phyloP scores from a whole-genome alignment of 1,284 basidiomycete species.

The Gymnopus androsaceus region DNA sequence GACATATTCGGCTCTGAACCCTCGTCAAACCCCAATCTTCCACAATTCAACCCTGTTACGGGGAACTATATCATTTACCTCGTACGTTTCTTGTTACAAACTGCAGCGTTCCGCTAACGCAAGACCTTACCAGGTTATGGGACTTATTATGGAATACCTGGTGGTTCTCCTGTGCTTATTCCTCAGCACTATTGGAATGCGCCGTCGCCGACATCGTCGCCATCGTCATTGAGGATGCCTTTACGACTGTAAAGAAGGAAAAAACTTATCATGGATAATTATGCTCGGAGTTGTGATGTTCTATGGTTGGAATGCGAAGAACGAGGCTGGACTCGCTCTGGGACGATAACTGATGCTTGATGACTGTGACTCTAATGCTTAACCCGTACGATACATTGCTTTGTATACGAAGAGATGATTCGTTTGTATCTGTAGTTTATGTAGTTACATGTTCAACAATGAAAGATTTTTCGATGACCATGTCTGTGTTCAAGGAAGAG shows the following conservation, averaged over 20 bases:
- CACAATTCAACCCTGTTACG: constrained; percentile 52
- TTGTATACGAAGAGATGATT: not conserved
- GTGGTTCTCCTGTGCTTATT: constrained; percentile 49
- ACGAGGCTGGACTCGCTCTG: not conserved
- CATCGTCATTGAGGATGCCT: not conserved
- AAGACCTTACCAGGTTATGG: too few species aligned
- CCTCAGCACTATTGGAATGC: constrained; percentile 40
- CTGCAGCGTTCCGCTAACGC: too few species aligned
- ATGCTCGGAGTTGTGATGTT: not conserved
- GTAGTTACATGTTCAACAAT: not conserved
- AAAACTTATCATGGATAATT: not conserved
- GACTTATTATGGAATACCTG: constrained; percentile 59
- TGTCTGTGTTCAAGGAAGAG: too few species aligned
- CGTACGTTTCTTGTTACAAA: too few species aligned
- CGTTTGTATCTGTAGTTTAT: constrained; percentile 10
- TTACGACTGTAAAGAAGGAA: not conserved
- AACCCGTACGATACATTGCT: too few species aligned
- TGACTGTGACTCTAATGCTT: too few species aligned
- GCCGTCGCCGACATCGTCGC: constrained; percentile 16
- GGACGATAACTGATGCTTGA: not conserved
- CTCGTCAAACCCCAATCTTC: constrained; percentile 43
- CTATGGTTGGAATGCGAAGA: not conserved
- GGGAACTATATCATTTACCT: constrained; percentile 59
- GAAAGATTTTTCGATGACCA: not conserved
- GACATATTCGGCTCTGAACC: constrained; percentile 40